Evolutionary conservation across 495 filamentous ascomycete species (phyloP).

Genomic region (Cenococcum geophilum): DNA sequence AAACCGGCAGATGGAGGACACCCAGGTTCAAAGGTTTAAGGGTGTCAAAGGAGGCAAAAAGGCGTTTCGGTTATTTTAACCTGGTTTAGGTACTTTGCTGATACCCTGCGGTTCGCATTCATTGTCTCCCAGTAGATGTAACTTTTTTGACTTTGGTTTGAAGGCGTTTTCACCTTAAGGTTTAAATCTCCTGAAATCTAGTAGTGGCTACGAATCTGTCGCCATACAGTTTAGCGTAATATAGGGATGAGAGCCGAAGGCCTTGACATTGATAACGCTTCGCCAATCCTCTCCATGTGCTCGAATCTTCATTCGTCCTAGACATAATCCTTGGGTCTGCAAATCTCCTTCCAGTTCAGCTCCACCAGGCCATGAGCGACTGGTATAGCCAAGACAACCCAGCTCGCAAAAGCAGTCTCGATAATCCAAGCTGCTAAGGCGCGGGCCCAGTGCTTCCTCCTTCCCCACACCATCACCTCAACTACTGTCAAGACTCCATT

Average conservation of each 20-base stretch:
- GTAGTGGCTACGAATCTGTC: too few relatives aligned
- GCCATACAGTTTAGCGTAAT: too few relatives aligned
- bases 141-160: too few relatives aligned
- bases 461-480: slow-evolving; percentile 38
- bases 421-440: slow-evolving; percentile 35
- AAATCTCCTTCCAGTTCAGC: slow-evolving; percentile 34
- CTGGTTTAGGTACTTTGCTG: neutral
- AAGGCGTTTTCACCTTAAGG: too few relatives aligned
- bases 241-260: too few relatives aligned
- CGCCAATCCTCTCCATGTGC: too few relatives aligned
- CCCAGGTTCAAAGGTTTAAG: neutral
- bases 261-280: too few relatives aligned
- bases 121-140: too few relatives aligned
- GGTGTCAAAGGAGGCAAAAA: neutral
- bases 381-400: slow-evolving; percentile 31
- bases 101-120: neutral
- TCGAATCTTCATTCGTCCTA: too few relatives aligned
- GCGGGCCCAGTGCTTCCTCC: slow-evolving; percentile 34
- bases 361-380: slow-evolving; percentile 35
- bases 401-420: slow-evolving; percentile 35
- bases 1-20: neutral
- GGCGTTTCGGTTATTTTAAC: neutral
- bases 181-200: too few relatives aligned
- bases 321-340: slow-evolving; percentile 9
- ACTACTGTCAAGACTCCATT: slow-evolving; percentile 37